These are phyloP conservation scores for Tephrocybe sp. DNA, from an alignment of 768 basidiomycete genomes.

Conservation along the genomic window DNA sequence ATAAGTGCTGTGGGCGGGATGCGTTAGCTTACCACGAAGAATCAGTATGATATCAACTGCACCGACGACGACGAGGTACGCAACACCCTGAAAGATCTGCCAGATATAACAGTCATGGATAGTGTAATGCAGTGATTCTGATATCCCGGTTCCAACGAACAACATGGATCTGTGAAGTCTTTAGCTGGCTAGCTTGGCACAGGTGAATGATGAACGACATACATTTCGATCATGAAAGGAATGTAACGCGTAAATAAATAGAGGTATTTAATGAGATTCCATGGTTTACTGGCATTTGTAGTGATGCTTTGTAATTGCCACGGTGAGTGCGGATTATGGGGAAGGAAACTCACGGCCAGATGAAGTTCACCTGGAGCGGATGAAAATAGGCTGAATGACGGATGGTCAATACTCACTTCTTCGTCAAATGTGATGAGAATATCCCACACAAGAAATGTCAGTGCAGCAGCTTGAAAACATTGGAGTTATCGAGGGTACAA, in stretches of 20 bases:
- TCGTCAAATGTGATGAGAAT: conserved; percentile 38
- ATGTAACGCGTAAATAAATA: conserved; percentile 40
- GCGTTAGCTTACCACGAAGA: conserved; percentile 32
- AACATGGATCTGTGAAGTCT: conserved; percentile 27
- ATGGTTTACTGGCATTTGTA: conserved; percentile 25
- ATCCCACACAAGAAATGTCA: conserved; percentile 41
- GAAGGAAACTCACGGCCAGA: conserved; percentile 38
- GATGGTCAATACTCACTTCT: conserved; percentile 29
- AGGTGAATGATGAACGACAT: conserved; percentile 6
- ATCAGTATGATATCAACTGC: conserved; percentile 40
- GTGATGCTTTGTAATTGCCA: background rate
- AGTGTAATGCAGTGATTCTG: conserved; percentile 36
- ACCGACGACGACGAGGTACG: conserved; percentile 26
- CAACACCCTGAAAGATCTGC: conserved; percentile 42
- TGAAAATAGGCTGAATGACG: background rate
- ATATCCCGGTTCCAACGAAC: conserved; percentile 34
- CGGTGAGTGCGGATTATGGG: background rate
- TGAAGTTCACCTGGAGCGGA: conserved; percentile 29
- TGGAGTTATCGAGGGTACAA: background rate
- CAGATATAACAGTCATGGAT: conserved; percentile 42
- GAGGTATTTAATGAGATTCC: conserved; percentile 34
- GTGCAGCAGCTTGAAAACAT: conserved; percentile 29
- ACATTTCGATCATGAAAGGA: conserved; percentile 37
- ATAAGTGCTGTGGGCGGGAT: background rate
- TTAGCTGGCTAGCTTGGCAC: too few species aligned